Evolutionary conservation across 495 filamentous ascomycete species (phyloP).

Genomic region (Neurospora sp.): DNA sequence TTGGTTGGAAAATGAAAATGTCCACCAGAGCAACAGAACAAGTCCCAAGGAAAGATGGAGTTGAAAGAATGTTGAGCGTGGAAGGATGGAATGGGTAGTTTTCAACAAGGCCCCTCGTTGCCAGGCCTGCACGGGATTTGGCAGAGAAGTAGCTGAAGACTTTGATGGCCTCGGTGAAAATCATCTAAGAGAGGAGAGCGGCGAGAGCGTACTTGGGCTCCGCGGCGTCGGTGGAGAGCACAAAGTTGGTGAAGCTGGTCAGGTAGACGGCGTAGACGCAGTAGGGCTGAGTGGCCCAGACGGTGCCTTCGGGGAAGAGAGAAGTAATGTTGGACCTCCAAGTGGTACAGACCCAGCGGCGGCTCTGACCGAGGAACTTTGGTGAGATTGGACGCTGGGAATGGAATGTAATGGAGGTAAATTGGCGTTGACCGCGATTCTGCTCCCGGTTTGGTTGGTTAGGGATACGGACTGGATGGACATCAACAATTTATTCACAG

Average conservation of each 20-base stretch:
- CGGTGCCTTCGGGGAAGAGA: constrained; percentile 33
- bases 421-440: too few species aligned
- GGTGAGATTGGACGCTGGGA: constrained; percentile 4
- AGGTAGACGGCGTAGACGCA: constrained; percentile 52
- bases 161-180: constrained; percentile 51
- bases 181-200: constrained; percentile 27
- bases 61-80: neutral
- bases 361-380: constrained; percentile 53
- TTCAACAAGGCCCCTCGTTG: neutral
- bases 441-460: too few species aligned
- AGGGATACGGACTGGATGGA: too few species aligned
- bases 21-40: neutral
- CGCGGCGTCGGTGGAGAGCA: constrained; percentile 29
- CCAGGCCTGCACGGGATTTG: neutral
- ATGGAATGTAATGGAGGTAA: too few species aligned
- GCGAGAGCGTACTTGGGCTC: neutral
- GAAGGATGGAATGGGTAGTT: neutral
- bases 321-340: constrained; percentile 54
- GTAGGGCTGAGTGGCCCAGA: constrained; percentile 43
- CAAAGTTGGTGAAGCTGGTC: constrained; percentile 47
- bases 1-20: neutral
- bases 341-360: constrained; percentile 55
- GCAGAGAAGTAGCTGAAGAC: constrained; percentile 43
- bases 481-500: too few species aligned
- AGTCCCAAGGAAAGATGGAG: neutral